Conservation (phyloP, 2,329 filamentous ascomycete genomes). For the Nothomitra cinnamomea region DNA sequence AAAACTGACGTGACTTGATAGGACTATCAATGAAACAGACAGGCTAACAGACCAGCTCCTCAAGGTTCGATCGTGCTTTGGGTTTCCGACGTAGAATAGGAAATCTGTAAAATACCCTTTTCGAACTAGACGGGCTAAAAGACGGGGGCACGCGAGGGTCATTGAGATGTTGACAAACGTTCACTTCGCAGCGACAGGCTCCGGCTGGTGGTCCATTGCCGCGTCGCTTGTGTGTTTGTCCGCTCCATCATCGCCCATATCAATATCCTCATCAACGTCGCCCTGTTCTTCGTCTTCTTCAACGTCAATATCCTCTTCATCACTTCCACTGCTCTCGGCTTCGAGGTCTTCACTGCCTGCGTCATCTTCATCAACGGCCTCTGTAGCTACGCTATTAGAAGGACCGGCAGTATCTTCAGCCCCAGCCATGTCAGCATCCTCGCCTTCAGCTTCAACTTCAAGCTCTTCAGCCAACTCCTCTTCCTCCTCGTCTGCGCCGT, state of each 20-base stretch:
- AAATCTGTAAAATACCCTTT: too few relatives aligned
- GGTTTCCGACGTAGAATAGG: too few relatives aligned
- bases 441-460: constrained; percentile 36
- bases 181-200: not conserved
- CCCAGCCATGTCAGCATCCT: constrained; percentile 63
- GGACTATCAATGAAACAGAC: not conserved
- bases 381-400: not conserved
- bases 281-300: constrained; percentile 39
- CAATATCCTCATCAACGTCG: constrained; percentile 32
- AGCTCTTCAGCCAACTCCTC: constrained; percentile 55
- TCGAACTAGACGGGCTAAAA: not conserved
- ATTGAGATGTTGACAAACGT: not conserved
- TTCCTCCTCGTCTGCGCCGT: constrained; percentile 70
- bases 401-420: constrained; percentile 35
- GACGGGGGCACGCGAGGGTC: not conserved
- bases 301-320: constrained; percentile 51
- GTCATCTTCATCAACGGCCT: constrained; percentile 2
- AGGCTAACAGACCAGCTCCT: too few relatives aligned
- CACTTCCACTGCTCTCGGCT: constrained; percentile 56
- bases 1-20: not conserved
- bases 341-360: constrained; percentile 60
- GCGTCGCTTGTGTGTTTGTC: constrained; percentile 12
- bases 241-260: constrained; percentile 36
- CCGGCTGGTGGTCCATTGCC: not conserved
- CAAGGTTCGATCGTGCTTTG: too few relatives aligned